Evolutionary conservation across 176 grass and related monocot genomes (phyloP).

Genomic region (Ensete glaucum): DNA sequence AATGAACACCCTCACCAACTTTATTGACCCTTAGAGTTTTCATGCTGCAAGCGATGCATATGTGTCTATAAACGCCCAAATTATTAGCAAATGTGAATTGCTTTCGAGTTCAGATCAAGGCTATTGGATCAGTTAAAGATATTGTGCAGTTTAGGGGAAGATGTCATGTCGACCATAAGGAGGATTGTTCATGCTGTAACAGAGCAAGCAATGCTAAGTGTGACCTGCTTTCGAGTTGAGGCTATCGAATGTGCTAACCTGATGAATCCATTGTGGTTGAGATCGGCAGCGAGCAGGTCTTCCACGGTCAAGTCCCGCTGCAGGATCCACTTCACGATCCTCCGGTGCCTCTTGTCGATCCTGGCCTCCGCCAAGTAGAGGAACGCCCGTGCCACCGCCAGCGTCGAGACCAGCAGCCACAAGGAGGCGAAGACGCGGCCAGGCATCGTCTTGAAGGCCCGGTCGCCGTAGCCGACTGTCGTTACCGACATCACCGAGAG

Average conservation of each 20-base stretch:
- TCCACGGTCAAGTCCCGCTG: constrained; percentile 51
- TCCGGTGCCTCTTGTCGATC: constrained; percentile 52
- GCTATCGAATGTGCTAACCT: constrained; percentile 34
- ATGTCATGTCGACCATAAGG: too few relatives aligned
- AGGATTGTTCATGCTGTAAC: too few relatives aligned
- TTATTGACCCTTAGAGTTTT: too few relatives aligned
- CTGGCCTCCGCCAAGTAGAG: constrained; percentile 68
- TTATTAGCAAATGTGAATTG: too few relatives aligned
- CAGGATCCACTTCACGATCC: constrained; percentile 59
- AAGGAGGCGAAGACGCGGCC: constrained; percentile 59
- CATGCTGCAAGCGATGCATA: too few relatives aligned
- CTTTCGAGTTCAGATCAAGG: too few relatives aligned
- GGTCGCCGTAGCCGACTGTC: constrained; percentile 70
- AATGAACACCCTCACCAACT: too few relatives aligned
- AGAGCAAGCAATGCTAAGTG: not conserved
- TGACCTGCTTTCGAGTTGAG: not conserved
- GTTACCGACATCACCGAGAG: constrained; percentile 79
- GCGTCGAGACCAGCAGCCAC: constrained; percentile 57
- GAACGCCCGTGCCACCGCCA: constrained; percentile 52
- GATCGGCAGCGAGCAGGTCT: constrained; percentile 38
- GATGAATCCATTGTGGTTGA: constrained; percentile 40
- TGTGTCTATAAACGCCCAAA: too few relatives aligned
- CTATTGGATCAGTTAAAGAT: too few relatives aligned
- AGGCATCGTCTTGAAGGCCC: constrained; percentile 48
- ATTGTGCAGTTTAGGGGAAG: too few relatives aligned